These are phyloP conservation scores for Debaryomyces nepalensis DNA, from an alignment of 1,139 yeast species.

Conservation along the genomic window DNA sequence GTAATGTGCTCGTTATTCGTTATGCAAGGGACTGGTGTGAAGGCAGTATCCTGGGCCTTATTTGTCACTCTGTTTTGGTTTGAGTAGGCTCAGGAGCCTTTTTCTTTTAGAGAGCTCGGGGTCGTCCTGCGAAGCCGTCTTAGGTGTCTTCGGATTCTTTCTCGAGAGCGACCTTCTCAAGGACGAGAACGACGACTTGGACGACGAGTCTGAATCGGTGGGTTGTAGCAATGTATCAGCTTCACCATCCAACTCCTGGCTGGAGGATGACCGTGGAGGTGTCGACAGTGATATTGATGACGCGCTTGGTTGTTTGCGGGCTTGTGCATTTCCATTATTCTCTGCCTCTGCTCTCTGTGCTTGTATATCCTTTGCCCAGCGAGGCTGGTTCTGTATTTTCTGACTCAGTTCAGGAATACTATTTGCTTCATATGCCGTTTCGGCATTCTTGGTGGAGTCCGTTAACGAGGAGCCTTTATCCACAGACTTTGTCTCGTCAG, in stretches of 20 bases:
- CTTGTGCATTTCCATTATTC: neutral
- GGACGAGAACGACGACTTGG: conserved; percentile 2
- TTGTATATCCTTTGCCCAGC: neutral
- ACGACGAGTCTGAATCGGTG: conserved; percentile 5
- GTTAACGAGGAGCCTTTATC: neutral
- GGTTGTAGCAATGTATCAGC: neutral
- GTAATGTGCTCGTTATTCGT: conserved; percentile 7
- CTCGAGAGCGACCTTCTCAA: conserved; percentile 8
- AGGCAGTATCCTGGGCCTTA: neutral
- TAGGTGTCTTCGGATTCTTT: conserved; percentile 5
- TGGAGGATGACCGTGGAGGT: neutral
- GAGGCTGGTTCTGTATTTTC: neutral
- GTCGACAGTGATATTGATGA: neutral
- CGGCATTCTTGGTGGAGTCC: neutral
- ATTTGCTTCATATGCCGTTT: neutral
- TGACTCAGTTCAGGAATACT: neutral
- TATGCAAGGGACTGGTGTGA: neutral
- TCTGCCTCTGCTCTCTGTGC: neutral
- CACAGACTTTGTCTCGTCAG: neutral
- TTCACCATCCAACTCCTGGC: neutral
- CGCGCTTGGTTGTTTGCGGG: neutral
- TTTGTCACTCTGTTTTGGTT: neutral
- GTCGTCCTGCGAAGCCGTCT: conserved; percentile 4
- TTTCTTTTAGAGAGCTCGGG: conserved; percentile 4
- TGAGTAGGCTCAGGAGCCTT: conserved; percentile 6